phyloP scores from a whole-genome alignment of 352 stramenopile genomes.

The Globisporangium iwayamae region DNA sequence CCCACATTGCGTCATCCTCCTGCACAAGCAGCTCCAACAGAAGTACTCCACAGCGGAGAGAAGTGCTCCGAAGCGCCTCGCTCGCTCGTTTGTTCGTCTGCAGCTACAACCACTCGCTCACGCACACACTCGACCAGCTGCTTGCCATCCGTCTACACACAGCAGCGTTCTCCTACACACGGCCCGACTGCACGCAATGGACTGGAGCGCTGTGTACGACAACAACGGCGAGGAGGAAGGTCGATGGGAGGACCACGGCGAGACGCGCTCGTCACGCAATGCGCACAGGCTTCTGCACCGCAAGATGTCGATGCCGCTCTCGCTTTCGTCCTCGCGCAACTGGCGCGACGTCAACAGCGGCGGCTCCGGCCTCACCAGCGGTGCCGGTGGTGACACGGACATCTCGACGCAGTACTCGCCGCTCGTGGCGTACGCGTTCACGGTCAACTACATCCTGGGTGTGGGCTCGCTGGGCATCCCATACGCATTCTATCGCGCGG shows the following conservation, averaged over 20 bases:
- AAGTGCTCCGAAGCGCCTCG: slow-evolving; percentile 2
- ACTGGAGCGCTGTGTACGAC: slow-evolving; percentile 75
- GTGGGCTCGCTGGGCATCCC: slow-evolving; percentile 89
- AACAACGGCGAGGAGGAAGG: slow-evolving; percentile 66
- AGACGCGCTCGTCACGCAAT: slow-evolving; percentile 69
- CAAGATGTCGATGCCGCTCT: slow-evolving; percentile 46
- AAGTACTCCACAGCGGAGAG: not conserved
- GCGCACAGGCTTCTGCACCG: slow-evolving; percentile 66
- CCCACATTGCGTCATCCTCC: slow-evolving; percentile 8
- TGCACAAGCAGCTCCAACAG: not conserved
- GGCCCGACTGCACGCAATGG: slow-evolving; percentile 31
- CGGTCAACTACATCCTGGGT: slow-evolving; percentile 92
- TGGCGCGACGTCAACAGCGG: not conserved
- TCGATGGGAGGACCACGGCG: slow-evolving; percentile 61
- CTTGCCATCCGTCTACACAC: not conserved
- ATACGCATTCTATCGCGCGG: slow-evolving; percentile 81
- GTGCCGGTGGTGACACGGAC: slow-evolving; percentile 3
- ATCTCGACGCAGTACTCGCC: slow-evolving; percentile 50
- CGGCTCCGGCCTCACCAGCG: not conserved
- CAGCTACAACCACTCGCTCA: not conserved
- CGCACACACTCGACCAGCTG: not conserved
- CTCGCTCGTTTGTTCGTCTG: slow-evolving; percentile 3
- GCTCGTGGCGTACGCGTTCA: slow-evolving; percentile 84
- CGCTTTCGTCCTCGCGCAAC: slow-evolving; percentile 4
- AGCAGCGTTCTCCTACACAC: no score